These are phyloP conservation scores for Mycena rosella DNA, from an alignment of 768 basidiomycete species.

Conservation along the genomic window DNA sequence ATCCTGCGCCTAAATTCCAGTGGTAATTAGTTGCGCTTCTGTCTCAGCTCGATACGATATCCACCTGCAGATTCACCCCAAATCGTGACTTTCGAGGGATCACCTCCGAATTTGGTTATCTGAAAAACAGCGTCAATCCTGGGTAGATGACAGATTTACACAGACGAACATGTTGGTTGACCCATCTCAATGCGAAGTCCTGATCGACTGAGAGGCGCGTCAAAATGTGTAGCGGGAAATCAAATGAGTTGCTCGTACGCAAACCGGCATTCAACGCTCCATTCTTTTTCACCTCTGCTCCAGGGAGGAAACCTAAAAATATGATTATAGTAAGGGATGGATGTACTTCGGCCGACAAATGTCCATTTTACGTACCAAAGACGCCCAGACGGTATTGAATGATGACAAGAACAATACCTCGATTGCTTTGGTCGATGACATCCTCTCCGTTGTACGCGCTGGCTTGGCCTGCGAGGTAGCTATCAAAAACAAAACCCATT, in stretches of 20 bases:
- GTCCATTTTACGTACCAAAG: too few species aligned
- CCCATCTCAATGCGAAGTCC: conserved; percentile 46
- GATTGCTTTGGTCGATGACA: conserved; percentile 40
- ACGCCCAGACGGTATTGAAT: too few species aligned
- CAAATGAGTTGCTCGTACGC: conserved; percentile 25
- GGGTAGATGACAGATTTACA: not conserved
- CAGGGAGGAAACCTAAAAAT: too few species aligned
- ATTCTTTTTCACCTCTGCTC: too few species aligned
- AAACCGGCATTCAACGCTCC: conserved; percentile 15
- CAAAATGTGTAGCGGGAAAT: conserved; percentile 11
- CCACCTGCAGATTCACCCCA: conserved; percentile 41
- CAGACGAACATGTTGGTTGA: conserved; percentile 43
- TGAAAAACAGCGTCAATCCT: not conserved
- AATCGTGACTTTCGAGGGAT: conserved; percentile 39
- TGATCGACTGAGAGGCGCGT: conserved; percentile 44
- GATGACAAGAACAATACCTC: too few species aligned
- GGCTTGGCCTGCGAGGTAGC: conserved; percentile 49
- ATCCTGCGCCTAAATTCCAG: conserved; percentile 47
- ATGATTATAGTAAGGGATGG: too few species aligned
- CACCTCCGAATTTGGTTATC: conserved; percentile 38
- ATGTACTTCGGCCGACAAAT: too few species aligned
- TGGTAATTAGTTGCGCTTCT: not conserved
- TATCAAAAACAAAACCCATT: conserved; percentile 39
- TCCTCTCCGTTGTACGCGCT: conserved; percentile 48
- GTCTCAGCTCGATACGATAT: not conserved